These are phyloP conservation scores for Metarhizium anisopliae DNA, from an alignment of 2,329 filamentous ascomycete species.

Conservation along the genomic window DNA sequence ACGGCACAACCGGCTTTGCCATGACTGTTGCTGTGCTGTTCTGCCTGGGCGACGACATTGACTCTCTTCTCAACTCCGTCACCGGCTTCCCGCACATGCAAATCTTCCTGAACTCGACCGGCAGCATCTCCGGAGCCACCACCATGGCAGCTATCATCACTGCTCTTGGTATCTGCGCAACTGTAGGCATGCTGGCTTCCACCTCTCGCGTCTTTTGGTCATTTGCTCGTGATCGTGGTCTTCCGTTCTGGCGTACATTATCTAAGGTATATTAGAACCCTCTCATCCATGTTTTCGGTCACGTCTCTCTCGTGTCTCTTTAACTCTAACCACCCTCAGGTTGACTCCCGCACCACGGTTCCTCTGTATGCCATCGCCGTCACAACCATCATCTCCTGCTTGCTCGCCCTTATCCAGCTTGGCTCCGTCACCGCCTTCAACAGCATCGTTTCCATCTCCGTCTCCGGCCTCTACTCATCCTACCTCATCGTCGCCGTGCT, in stretches of 20 bases:
- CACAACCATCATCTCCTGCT: conserved; percentile 18
- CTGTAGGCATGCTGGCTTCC: conserved; percentile 45
- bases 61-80: conserved; percentile 18
- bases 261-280: conserved; percentile 12
- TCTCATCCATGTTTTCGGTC: too few species aligned
- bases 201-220: conserved; percentile 50
- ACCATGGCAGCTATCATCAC: conserved; percentile 41
- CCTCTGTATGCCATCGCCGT: conserved; percentile 18
- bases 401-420: conserved; percentile 24
- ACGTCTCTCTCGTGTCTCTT: too few species aligned
- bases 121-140: conserved; percentile 36
- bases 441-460: conserved; percentile 19
- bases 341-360: conserved; percentile 17
- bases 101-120: conserved; percentile 43
- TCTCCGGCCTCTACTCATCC: conserved; percentile 20
- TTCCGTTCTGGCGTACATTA: conserved; percentile 20
- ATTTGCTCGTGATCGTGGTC: conserved; percentile 28
- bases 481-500: conserved; percentile 20
- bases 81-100: conserved; percentile 51
- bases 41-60: neutral
- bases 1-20: conserved; percentile 43
- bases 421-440: conserved; percentile 21
- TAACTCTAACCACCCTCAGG: neutral
- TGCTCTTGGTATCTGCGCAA: conserved; percentile 37
- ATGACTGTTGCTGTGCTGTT: conserved; percentile 13